Percentiles rank a stretch among this genome's conserved stretches.
Conservation (phyloP, 2,329 filamentous ascomycete species). For the Aschersonia sp. region DNA sequence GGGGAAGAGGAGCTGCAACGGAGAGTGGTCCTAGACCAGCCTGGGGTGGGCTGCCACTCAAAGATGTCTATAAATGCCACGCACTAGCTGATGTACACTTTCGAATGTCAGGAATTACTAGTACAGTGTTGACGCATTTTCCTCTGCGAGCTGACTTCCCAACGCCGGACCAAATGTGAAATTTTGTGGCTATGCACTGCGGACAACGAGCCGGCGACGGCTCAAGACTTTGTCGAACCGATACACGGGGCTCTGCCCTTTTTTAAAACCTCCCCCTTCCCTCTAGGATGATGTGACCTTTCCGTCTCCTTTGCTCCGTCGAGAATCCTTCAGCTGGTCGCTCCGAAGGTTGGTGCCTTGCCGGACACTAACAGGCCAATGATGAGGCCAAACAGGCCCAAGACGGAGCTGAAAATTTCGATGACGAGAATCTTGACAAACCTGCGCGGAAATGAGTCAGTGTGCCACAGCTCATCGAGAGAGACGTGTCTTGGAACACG, state of each 20-base stretch:
- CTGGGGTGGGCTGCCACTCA: background rate
- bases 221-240: no score
- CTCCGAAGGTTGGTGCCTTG: conserved; percentile 43
- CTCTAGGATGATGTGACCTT: background rate
- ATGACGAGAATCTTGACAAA: conserved; percentile 99
- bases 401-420: conserved; percentile 96
- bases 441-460: conserved; percentile 27
- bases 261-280: no score
- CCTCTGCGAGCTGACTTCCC: conserved; percentile 18
- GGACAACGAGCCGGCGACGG: background rate
- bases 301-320: background rate
- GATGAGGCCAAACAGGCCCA: conserved; percentile 92
- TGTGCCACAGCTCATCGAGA: background rate
- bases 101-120: background rate
- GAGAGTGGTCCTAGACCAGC: no score
- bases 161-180: conserved; percentile 22
- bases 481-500: conserved; percentile 19
- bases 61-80: conserved; percentile 7
- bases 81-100: background rate
- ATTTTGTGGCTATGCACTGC: background rate
- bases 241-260: no score
- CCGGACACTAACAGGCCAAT: conserved; percentile 78
- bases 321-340: conserved; percentile 1
- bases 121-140: background rate
- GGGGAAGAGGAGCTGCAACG: no score